Base-by-base conservation (phyloP, 495 filamentous ascomycete genomes). In the Rhizodiscina lignyota region DNA sequence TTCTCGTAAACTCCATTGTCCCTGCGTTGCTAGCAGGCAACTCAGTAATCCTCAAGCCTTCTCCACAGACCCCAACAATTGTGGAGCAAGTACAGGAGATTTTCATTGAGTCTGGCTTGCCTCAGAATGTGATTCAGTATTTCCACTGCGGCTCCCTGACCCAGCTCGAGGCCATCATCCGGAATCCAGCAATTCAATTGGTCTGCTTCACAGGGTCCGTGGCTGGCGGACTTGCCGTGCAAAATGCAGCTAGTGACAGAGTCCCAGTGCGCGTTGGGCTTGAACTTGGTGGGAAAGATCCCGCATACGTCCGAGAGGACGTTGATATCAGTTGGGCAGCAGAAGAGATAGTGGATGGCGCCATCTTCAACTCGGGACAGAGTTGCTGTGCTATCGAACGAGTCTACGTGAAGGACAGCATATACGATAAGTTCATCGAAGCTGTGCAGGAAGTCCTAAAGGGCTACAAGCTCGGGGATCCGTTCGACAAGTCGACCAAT, bases 131-230 rank as follows among this genome's bases (percentile, higher is more conserved):
- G 24, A 67, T 94, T 24, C 86, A 93, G 54, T 86, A 78, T 42
- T 81, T 92, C 55, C 86, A 94, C 60, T 79, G 74, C 44, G 86
- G 86, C 5, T 79, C 80, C 27, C 63, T 72, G 15, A 49, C 58
- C 21, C 64, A 70, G 24, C 70, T 94, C 36, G 78, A 87, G 52
- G 61, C 68, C 1, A 55, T 94, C 16, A 67, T 86, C 21, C 61
- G 71, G n/a, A 67, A 78, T 30, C 79, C 83, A 0, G 67, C 74
- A 37, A 66, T 94, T 37, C 61, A 71, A 22, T 62, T 82, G 8
- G 68, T 94, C 28, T 86, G 82, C 56, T 94, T 94, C 53, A 94
- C 86, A 1, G 86, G 86, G n/a, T 94, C 86, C 3, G 81, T 92
- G 2, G 75, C 77, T 18, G 82, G 83, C 27, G 86, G 86, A 5